Base-by-base conservation (phyloP, 352 stramenopile species). In the Blastocystis sp. region DNA sequence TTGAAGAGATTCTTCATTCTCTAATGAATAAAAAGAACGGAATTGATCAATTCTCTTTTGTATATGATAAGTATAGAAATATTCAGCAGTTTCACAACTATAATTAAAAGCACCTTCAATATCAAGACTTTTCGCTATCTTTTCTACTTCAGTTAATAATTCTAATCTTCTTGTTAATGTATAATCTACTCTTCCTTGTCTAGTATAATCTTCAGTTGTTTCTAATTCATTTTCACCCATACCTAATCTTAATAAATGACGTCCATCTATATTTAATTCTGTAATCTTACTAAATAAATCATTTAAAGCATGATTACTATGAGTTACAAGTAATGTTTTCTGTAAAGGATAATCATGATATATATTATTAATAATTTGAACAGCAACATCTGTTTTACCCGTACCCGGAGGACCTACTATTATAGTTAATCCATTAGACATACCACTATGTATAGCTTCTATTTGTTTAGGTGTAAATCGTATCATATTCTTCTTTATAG, bases 261-360 rank as follows among this genome's bases (percentile, higher is more conserved):
- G 65, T 28, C 75, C 70, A 36, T 78, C 64, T 10, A 88, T 70
- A 27, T 62, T 48, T 23, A 49, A 24, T 16, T 75, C 69, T 66
- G 89, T 73, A 25, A 97, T 75, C 65, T 91, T 93, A 16, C 76
- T 69, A 64, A 95, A 90, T 43, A 96, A 80, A 66, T 93, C 80
- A 62, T 94, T 89, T 1, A 96, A 67, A 0, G 87, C 83, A 48
- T 84, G 77, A 68, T 93, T 93, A 19, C 80, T 93, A 68, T 93
- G 83, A 18, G 86, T 88, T 25, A 96, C 76, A 30, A 96, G 69
- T 10, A 95, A 67, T 10, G 89, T 89, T 54, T 88, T 79, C 56
- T 95, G 77, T 1, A 69, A 75, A 41, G 76, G 68, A 32, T 75
- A 84, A 16, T 70, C 74, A 49, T 83, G 81, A 58, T 88, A 91